Base-by-base conservation (phyloP, 306 rosid genomes). In the Gleditsia sinensis region DNA sequence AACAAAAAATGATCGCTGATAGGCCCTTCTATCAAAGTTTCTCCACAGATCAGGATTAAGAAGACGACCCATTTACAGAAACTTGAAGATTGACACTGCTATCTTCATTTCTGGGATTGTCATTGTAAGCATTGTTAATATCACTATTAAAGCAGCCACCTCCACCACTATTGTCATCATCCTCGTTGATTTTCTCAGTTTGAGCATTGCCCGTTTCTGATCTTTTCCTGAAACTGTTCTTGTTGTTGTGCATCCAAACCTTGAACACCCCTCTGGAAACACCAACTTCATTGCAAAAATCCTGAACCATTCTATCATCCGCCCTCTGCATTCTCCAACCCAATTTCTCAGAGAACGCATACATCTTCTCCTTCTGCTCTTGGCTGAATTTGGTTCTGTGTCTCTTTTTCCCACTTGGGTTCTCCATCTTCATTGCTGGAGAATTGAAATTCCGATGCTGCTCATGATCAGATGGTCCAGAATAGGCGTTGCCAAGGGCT, bases 231-330 rank as follows among this genome's bases (percentile, higher is more conserved):
- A 78, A 57, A n/a, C 65, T 81, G 83, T 89, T 86, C 88, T 93
- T 93, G 84, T 93, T 93, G 48, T 93, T 93, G 77, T 91, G 97
- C 97, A 93, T 93, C 98, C 98, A 93, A 45, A 91, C 94, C 78
- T 87, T 93, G 80, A 91, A 86, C 9, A 89, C 96, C 14, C 88
- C 84, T 71, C 86, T 88, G 1, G 89, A 53, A 16, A 93, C 88
- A 39, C 94, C 94, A 24, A 93, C 32, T 49, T 91, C 94, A 9
- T 76, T 81, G 56, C 98, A 93, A 48, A 93, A 93, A 10, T 89
- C 84, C 60, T 87, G 88, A 13, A 91, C 89, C 48, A 74, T 37
- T 1, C 70, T 83, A 56, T 89, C 90, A 11, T 86, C 92, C 19
- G 87, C 73, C 54, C 79, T 91, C 11, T 83, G 87, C 91, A 93